Conservation (phyloP, 169 alveolate species). For the Plasmodium sp. region DNA sequence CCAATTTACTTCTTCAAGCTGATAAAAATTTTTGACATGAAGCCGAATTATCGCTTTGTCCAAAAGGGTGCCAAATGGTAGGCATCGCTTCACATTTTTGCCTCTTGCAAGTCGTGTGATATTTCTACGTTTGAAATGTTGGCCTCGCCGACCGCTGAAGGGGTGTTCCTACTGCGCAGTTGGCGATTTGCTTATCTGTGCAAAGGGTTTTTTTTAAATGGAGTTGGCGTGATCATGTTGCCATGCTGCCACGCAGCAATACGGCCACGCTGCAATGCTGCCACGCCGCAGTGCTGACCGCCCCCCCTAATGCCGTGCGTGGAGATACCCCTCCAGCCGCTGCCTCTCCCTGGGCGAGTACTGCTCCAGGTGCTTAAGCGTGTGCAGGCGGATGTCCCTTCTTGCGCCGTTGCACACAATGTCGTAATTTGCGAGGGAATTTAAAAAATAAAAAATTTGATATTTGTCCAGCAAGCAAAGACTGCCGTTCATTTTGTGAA, state of each 20-base stretch:
- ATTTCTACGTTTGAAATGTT: background rate
- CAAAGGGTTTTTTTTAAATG: background rate
- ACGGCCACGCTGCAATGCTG: background rate
- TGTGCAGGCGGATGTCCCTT: constrained; percentile 4
- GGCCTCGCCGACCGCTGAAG: background rate
- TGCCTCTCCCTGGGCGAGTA: constrained; percentile 28
- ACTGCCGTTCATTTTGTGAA: constrained; percentile 31
- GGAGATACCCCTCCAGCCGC: constrained; percentile 28
- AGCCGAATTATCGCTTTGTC: constrained; percentile 69
- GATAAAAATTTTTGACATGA: constrained; percentile 72
- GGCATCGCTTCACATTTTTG: background rate
- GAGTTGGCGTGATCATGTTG: background rate
- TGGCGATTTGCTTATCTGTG: background rate
- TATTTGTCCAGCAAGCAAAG: constrained; percentile 60
- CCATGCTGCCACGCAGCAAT: background rate
- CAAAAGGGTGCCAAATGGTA: constrained; percentile 1
- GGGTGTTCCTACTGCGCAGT: background rate
- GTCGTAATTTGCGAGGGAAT: constrained; percentile 60
- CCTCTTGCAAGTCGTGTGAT: background rate
- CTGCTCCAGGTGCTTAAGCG: constrained; percentile 12
- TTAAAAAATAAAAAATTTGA: constrained; percentile 32
- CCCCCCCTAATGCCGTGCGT: background rate
- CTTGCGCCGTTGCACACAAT: constrained; percentile 25
- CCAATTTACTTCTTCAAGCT: constrained; percentile 62
- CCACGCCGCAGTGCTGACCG: background rate